A percentile compares a stretch with the other conserved stretches of the same genome.
Conservation (phyloP, 441 rosid species). For the Dalechampia spathulata region DNA sequence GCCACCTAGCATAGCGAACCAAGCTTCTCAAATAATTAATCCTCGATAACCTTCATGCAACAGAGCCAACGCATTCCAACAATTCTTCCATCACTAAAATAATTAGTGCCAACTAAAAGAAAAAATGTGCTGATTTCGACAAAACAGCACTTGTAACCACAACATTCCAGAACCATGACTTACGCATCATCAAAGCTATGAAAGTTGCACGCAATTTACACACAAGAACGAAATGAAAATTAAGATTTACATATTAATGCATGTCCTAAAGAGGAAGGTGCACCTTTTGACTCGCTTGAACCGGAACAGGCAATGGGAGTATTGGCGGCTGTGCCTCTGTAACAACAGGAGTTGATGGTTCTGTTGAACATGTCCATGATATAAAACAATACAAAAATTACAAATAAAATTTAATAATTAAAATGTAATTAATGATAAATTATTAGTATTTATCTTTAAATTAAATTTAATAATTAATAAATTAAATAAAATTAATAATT, state of each 20-base stretch:
- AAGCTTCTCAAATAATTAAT: too few species aligned
- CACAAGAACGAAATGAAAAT: background rate
- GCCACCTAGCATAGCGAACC: too few species aligned
- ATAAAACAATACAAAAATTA: too few species aligned
- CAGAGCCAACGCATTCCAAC: background rate
- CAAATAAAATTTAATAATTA: too few species aligned
- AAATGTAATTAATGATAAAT: too few species aligned
- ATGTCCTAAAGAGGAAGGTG: background rate
- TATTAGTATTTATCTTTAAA: too few species aligned
- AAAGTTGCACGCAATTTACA: background rate
- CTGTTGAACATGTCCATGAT: constrained; percentile 35
- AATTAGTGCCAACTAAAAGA: too few species aligned
- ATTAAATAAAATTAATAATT: too few species aligned
- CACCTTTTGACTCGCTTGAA: constrained; percentile 45
- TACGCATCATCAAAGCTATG: background rate
- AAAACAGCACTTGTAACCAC: too few species aligned
- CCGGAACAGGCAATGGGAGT: constrained; percentile 68
- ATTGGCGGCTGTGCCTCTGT: constrained; percentile 75
- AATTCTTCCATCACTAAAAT: background rate
- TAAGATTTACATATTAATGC: background rate
- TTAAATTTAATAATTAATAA: too few species aligned
- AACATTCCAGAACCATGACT: background rate
- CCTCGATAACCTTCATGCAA: too few species aligned
- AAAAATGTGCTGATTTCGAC: background rate
- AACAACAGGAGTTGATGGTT: constrained; percentile 36